Percentiles rank a stretch among this genome's conserved stretches.
These are phyloP conservation scores for Cercospora zeae-maydis DNA, from an alignment of 2,329 filamentous ascomycete genomes.

Conservation along the genomic window DNA sequence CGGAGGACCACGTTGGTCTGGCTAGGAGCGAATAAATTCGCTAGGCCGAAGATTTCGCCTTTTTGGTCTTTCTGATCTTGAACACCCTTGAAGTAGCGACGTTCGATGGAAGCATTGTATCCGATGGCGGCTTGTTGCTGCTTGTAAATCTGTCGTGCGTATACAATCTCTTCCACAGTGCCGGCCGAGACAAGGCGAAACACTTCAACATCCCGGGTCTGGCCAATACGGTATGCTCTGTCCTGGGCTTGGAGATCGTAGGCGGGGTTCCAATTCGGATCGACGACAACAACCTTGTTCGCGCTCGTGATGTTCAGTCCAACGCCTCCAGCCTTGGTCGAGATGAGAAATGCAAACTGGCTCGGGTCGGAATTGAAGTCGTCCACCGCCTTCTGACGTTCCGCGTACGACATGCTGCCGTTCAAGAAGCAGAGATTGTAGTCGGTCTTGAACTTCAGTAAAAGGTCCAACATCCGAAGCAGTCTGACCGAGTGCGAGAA, in stretches of 20 bases:
- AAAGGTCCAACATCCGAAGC: slow-evolving; percentile 74
- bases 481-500: slow-evolving; percentile 91
- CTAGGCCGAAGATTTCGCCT: slow-evolving; percentile 88
- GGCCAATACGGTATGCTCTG: slow-evolving; percentile 91
- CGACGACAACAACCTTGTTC: slow-evolving; percentile 96
- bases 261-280: slow-evolving; percentile 95
- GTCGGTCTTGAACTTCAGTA: slow-evolving; percentile 77
- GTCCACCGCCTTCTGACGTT: slow-evolving; percentile 75
- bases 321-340: slow-evolving; percentile 86
- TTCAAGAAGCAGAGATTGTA: slow-evolving; percentile 92
- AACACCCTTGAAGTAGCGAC: slow-evolving; percentile 92
- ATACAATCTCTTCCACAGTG: slow-evolving; percentile 95
- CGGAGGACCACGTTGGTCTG: slow-evolving; percentile 74
- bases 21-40: slow-evolving; percentile 81
- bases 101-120: slow-evolving; percentile 86
- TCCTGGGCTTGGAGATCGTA: slow-evolving; percentile 96
- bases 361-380: slow-evolving; percentile 84
- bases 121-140: slow-evolving; percentile 98
- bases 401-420: slow-evolving; percentile 76
- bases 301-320: slow-evolving; percentile 95
- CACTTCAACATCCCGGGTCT: slow-evolving; percentile 88
- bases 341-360: slow-evolving; percentile 94
- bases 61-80: slow-evolving; percentile 78
- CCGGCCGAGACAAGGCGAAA: slow-evolving; percentile 87
- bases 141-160: slow-evolving; percentile 96